Base-by-base conservation (phyloP, 73 alveolate species). In the Breviolum minutum region DNA sequence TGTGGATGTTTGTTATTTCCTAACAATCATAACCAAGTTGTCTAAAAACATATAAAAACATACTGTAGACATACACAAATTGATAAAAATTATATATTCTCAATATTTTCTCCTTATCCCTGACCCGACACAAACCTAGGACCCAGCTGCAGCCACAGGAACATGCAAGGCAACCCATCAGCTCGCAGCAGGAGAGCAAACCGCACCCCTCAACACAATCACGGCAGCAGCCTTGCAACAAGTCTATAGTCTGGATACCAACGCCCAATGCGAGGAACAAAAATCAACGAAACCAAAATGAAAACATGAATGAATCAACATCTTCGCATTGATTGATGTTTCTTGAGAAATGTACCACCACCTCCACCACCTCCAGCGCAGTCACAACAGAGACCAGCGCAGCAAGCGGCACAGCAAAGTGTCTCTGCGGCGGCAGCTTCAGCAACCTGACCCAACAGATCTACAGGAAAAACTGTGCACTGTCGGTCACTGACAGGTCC, bases 341-440 rank as follows among this genome's bases (percentile, higher is more conserved):
- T 40, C 54, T n/a, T n/a, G n/a, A n/a, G n/a, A n/a, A 22, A 22
- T 68, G 77, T 22, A 68, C 77, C 77, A 11, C 24, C 17, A 17
- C 74, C 74, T 66, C 74, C 74, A 66, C 6, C 17, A 6, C 54
- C 54, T 40, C 54, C 79, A 69, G 4, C 27, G 26, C 26, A 7
- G 86, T 77, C 48, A 26, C 86, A 77, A 8, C 86, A n/a, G 6
- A 22, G 12, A 27, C 77, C 70, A 6, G 97, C 97, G 24, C 97
- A 90, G 97, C 97, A 90, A 9, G 88, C 88, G 24, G 97, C 97
- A 90, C 84, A 73, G 73, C 97, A 73, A 4, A 90, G 76, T 22
- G 97, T 71, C 77, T 90, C 97, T 26, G 87, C 97, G 73, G 87
- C 97, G 2, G 97, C 97, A 17, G 87, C 97, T 74, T 90, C 97